Evolutionary conservation across 2,329 filamentous ascomycete species (phyloP).

Genomic region (Coniochaeta sp.): DNA sequence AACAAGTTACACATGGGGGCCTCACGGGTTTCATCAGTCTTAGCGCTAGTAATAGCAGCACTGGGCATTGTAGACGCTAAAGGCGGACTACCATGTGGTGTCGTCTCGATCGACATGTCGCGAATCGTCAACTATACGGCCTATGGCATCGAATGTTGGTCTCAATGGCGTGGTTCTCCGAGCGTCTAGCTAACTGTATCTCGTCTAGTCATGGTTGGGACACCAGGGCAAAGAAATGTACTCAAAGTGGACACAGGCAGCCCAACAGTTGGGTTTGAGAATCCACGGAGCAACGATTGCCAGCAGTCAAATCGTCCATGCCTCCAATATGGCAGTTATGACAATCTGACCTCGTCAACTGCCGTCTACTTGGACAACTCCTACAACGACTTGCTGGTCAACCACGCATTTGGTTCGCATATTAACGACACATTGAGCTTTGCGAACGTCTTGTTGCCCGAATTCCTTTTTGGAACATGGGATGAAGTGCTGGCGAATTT

Average conservation of each 20-base stretch:
- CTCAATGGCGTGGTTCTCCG: background rate
- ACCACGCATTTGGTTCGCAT: background rate
- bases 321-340: background rate
- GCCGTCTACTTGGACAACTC: background rate
- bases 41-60: background rate
- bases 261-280: background rate
- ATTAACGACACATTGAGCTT: background rate
- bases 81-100: background rate
- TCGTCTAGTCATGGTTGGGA: background rate
- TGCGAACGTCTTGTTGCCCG: background rate
- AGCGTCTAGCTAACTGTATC: background rate
- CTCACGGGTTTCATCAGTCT: background rate
- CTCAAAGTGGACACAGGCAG: background rate
- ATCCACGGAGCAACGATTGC: background rate
- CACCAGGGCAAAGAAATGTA: background rate
- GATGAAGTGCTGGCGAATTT: background rate
- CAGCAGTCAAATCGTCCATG: background rate
- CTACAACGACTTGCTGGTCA: background rate
- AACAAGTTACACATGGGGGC: too few relatives aligned
- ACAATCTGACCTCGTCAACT: background rate
- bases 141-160: background rate
- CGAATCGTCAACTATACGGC: background rate
- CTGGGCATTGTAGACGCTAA: background rate
- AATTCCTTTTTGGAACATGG: background rate
- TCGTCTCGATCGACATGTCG: background rate